Evolutionary conservation across 176 grass and related monocot genomes (phyloP).

Genomic region (Carex scoparia): DNA sequence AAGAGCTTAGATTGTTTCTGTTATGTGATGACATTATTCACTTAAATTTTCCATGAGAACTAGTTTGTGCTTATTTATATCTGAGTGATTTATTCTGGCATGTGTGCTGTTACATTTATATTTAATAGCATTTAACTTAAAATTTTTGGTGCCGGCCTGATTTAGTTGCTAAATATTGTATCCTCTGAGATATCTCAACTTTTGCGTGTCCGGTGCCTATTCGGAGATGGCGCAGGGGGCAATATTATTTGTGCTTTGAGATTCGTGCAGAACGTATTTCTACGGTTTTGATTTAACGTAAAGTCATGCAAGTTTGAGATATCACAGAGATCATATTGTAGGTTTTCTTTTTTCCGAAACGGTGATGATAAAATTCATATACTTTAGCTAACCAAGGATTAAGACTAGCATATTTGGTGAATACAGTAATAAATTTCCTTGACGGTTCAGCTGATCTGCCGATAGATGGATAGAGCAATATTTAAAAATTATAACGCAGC

Average conservation of each 20-base stretch:
- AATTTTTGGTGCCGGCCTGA: not conserved
- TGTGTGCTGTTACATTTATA: not conserved
- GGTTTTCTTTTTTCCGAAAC: not conserved
- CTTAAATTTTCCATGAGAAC: not conserved
- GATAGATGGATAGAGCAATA: not conserved
- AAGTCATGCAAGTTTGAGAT: too few relatives aligned
- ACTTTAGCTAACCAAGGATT: not conserved
- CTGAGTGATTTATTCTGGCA: not conserved
- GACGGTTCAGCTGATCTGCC: not conserved
- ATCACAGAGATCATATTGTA: not conserved
- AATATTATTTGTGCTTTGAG: too few relatives aligned
- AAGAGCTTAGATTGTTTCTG: constrained; percentile 1
- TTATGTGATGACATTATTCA: not conserved
- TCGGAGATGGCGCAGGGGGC: too few relatives aligned
- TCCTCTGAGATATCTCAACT: too few relatives aligned
- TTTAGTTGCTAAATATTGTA: not conserved
- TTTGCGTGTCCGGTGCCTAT: too few relatives aligned
- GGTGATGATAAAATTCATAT: not conserved
- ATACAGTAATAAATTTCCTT: not conserved
- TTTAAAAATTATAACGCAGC: not conserved
- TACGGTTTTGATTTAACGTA: too few relatives aligned
- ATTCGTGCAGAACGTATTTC: too few relatives aligned
- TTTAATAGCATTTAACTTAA: not conserved
- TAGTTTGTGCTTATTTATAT: constrained; percentile 7
- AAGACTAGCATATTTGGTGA: not conserved